A percentile compares a stretch with the other conserved stretches of the same genome.
These are phyloP conservation scores for Elongisporangium anandrum DNA, from an alignment of 352 stramenopile species.

Conservation along the genomic window DNA sequence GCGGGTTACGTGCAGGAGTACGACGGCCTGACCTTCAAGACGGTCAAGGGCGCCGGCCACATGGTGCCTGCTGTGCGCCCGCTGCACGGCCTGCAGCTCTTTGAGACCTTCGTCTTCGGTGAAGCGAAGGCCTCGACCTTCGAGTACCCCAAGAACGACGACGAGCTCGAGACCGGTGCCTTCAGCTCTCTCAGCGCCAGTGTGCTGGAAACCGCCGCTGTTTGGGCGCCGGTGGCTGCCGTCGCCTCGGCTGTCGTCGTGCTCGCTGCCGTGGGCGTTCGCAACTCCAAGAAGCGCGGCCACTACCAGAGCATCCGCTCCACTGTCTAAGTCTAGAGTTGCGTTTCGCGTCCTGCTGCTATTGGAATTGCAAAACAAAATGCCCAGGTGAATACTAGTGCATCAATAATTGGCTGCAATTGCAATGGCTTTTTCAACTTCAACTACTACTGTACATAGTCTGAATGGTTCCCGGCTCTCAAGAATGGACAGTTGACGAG, in stretches of 20 bases:
- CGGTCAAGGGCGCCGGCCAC: conserved; percentile 89
- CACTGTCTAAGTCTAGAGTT: conserved; percentile 24
- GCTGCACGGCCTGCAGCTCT: conserved; percentile 71
- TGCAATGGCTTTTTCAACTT: too few relatives aligned
- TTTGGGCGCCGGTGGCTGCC: conserved; percentile 16
- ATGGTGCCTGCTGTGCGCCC: conserved; percentile 83
- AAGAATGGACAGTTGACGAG: too few relatives aligned
- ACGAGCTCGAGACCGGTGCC: conserved; percentile 48
- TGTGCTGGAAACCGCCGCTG: neutral
- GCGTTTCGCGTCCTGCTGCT: neutral
- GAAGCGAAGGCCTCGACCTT: conserved; percentile 49
- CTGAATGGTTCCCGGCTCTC: too few relatives aligned
- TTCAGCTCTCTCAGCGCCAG: conserved; percentile 8
- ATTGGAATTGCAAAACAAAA: neutral
- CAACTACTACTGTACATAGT: too few relatives aligned
- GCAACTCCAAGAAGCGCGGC: conserved; percentile 37
- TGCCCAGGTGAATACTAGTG: too few relatives aligned
- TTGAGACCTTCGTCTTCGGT: conserved; percentile 80
- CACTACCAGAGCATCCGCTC: conserved; percentile 43
- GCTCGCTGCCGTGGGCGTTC: conserved; percentile 30
- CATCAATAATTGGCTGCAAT: too few relatives aligned
- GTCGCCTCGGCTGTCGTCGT: conserved; percentile 24
- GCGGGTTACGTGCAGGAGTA: conserved; percentile 87
- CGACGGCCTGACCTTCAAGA: conserved; percentile 86
- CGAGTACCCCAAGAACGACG: conserved; percentile 57